Percentiles rank a stretch among this genome's conserved stretches.
Evolutionary conservation across 1,139 yeast genomes (phyloP).

Genomic region (Candida sp.): DNA sequence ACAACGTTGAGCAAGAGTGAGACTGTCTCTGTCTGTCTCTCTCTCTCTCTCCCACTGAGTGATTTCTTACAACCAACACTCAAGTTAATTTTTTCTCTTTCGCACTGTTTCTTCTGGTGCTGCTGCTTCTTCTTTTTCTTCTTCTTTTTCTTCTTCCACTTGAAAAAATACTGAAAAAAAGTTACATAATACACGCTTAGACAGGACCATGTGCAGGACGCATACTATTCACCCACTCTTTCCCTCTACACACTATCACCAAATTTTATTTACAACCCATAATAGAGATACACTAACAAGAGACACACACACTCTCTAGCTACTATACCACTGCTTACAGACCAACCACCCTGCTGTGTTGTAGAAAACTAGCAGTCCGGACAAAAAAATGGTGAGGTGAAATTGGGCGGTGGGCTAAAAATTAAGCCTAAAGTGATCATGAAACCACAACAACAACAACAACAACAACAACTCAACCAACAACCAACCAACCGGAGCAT

Average conservation of each 20-base stretch:
- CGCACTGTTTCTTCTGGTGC: not conserved
- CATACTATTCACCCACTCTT: not conserved
- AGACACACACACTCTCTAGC: too few relatives aligned
- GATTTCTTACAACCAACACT: not conserved
- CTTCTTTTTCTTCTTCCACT: too few relatives aligned
- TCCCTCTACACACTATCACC: not conserved
- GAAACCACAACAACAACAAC: not conserved
- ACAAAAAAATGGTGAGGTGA: not conserved
- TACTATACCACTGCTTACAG: too few relatives aligned
- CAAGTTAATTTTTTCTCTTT: not conserved
- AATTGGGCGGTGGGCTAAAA: not conserved
- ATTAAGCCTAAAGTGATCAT: not conserved
- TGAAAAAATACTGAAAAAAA: not conserved
- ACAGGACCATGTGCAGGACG: not conserved
- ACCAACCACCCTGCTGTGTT: not conserved
- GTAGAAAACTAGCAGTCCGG: not conserved
- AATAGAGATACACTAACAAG: not conserved
- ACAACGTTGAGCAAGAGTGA: conserved; percentile 2
- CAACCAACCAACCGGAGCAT: not conserved
- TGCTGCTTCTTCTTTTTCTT: too few relatives aligned
- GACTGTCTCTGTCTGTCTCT: not conserved
- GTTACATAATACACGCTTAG: not conserved
- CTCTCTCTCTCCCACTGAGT: not conserved
- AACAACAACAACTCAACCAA: not conserved
- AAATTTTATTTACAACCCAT: not conserved